Evolutionary conservation across 202 grass and related monocot species (phyloP).

Genomic region (Hordeum pubiflorum): DNA sequence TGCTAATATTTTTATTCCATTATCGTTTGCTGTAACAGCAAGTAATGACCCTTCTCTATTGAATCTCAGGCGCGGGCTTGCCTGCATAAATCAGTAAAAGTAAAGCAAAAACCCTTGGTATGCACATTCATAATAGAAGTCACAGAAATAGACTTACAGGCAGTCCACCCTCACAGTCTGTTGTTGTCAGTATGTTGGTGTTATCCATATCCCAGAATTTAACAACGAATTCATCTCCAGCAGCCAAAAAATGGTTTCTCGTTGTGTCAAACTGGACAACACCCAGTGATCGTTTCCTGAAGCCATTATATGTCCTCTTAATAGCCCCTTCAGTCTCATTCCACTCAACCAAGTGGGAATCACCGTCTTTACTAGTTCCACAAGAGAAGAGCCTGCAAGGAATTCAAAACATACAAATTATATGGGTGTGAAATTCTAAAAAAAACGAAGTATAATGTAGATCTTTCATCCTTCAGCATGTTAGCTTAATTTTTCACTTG

Average conservation of each 20-base stretch:
- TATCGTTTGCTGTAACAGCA: slow-evolving; percentile 84
- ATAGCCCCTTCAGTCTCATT: slow-evolving; percentile 96
- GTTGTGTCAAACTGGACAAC: slow-evolving; percentile 98
- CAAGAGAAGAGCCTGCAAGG: slow-evolving; percentile 86
- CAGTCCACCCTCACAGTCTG: slow-evolving; percentile 80
- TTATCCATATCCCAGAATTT: slow-evolving; percentile 99
- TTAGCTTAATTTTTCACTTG: not conserved
- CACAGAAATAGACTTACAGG: slow-evolving; percentile 50
- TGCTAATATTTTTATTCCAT: slow-evolving; percentile 96
- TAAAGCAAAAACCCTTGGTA: not conserved
- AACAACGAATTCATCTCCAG: slow-evolving; percentile 94
- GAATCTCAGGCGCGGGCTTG: slow-evolving; percentile 92
- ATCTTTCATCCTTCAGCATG: not conserved
- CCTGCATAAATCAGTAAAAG: slow-evolving; percentile 39
- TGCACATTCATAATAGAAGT: not conserved
- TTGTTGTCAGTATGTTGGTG: slow-evolving; percentile 73
- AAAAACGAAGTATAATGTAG: slow-evolving; percentile 5
- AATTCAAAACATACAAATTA: slow-evolving; percentile 21
- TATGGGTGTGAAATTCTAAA: not conserved
- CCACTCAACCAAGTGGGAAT: slow-evolving; percentile 99
- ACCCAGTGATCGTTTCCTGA: slow-evolving; percentile 82
- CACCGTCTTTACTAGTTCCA: slow-evolving; percentile 96
- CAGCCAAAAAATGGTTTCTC: slow-evolving; percentile 85
- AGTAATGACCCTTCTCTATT: slow-evolving; percentile 97
- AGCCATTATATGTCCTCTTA: slow-evolving; percentile 91